Evolutionary conservation across 176 grass and related monocot species (phyloP), one percentile per base, ranked within the genome.

Genomic region (Eragrostis curvula): DNA sequence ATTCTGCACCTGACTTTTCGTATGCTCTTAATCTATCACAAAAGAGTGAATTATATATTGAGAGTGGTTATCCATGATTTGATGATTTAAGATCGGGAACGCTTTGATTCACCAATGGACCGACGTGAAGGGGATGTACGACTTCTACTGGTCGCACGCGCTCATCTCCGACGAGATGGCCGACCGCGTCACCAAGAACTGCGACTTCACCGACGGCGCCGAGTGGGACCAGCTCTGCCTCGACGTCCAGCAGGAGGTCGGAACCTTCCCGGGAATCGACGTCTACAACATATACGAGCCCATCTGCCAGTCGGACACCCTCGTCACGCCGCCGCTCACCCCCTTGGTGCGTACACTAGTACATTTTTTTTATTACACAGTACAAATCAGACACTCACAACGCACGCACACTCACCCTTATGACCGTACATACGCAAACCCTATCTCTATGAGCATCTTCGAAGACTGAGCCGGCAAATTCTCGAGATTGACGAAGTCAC

Each of bases 281-380:
- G 88, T 95, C 77, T 98, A 98, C 79, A 95, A 98, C 90, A 98
- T 98, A 55, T 98, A 98, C 81, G 90, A 84, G 23, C 90, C 95
- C 2, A 84, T 88, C 25, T 98, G 95, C 88, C 76, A 60, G 30
- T 73, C 44, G 5, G 4, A 41, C 16, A 15, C 9, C 25, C 62
- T 90, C 52, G 87, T 87, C 17, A 17, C 79, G 32, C 66, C 83
- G 71, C 86, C 95, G 3, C 79, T 89, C 81, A 51, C 29, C 1
- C 36, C 88, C 1, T 97, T 90, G 85, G 95, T 97, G 51, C 30
- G 91, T 77, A 36, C 32, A 2, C 2, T 36, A 36, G 32, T 36
- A 36, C 32, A 36, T 36, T n/a, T n/a, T n/a, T n/a, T n/a, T n/a
- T n/a, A n/a, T n/a, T n/a, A n/a, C n/a, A n/a, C n/a, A n/a, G n/a